Base-by-base conservation (phyloP, 805 yeast species). In the Ogataea pilisensis region DNA sequence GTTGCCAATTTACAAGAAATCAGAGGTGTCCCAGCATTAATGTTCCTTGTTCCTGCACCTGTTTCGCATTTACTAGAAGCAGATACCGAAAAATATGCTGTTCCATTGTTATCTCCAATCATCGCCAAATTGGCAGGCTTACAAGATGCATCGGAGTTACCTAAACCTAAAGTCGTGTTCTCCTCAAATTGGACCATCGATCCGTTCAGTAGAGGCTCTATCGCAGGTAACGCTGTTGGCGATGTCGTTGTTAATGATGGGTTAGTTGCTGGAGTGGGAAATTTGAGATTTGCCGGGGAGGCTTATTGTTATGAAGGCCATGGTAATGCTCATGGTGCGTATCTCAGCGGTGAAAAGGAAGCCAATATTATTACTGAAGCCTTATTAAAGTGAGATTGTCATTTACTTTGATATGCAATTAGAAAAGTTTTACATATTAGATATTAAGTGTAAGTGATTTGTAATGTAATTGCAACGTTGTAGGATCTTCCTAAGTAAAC, bases 311-410 rank as follows among this genome's bases (percentile, higher is more conserved):
- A 60, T 41, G 78, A 74, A 35, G 80, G 78, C 2, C 70, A 70
- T 17, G 76, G 78, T 2, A 72, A 77, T 54, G 77, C 73, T 4
- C 78, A 76, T 48, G 81, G 81, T 1, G 81, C 81, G 0, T 75
- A 70, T 49, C 42, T 58, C 27, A 73, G 78, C 50, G 81, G 80
- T 5, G 46, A 50, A 16, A 58, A 76, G 43, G 78, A 73, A 36
- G 80, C 78, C 3, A 41, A 45, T 6, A 22, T 30, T 31, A 41
- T 48, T 19, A 29, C 41, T 26, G 28, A 38, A 12, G 11, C 16
- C 3, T 12, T 38, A 21, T 33, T 35, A 18, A 35, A 27, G n/a
- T 12, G n/a, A n/a, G n/a, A n/a, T n/a, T n/a, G n/a, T n/a, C n/a
- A n/a, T n/a, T n/a, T n/a, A n/a, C n/a, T n/a, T n/a, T n/a, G n/a